These are phyloP conservation scores for Phialophora expanda DNA, from an alignment of 2,329 filamentous ascomycete species.

Conservation along the genomic window DNA sequence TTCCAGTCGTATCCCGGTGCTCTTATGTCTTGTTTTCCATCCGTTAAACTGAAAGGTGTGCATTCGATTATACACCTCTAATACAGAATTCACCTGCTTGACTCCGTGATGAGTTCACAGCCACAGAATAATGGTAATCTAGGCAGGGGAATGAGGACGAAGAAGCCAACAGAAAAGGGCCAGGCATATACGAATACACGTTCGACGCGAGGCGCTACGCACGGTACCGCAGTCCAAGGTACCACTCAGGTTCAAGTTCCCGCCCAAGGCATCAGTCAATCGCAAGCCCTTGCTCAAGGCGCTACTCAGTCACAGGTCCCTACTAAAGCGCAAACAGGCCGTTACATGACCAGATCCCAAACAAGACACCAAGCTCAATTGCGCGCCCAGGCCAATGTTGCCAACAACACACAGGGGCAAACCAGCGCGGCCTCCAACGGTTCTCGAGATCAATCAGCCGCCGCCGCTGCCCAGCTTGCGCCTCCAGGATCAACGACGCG, in stretches of 20 bases:
- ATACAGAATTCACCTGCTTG: not conserved
- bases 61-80: not conserved
- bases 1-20: slow-evolving; percentile 1
- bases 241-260: not conserved
- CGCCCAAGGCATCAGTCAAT: not conserved
- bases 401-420: not conserved
- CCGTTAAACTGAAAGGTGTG: not conserved
- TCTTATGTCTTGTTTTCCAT: not conserved
- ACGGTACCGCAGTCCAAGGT: not conserved
- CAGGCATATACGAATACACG: not conserved
- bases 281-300: not conserved
- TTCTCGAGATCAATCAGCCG: not conserved
- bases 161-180: slow-evolving; percentile 8
- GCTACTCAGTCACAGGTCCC: not conserved
- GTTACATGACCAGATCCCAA: not conserved
- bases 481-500: not conserved
- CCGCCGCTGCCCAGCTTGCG: too few relatives aligned
- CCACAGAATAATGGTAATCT: not conserved
- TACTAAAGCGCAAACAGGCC: slow-evolving; percentile 4
- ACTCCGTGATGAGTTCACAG: not conserved
- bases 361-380: not conserved
- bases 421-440: not conserved
- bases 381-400: not conserved
- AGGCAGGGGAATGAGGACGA: slow-evolving; percentile 4
- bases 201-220: not conserved